A percentile compares a stretch with the other conserved stretches of the same genome.
Conservation (phyloP, 2,329 filamentous ascomycete species). For the Aspergillus sp. region DNA sequence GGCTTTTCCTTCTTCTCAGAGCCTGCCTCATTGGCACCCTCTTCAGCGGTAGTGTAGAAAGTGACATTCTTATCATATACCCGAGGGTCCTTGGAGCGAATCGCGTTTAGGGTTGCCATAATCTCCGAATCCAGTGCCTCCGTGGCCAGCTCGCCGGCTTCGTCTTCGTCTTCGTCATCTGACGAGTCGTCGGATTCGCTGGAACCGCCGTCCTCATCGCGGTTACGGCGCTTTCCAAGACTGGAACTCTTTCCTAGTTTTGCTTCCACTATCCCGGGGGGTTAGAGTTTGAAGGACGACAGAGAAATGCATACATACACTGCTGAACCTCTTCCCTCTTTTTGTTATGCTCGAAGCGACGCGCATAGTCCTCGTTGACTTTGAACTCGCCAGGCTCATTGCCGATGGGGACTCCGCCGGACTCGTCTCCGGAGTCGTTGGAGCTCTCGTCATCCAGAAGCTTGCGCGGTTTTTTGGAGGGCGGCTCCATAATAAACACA, state of each 20-base stretch:
- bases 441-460: constrained; percentile 33
- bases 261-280: constrained; percentile 61
- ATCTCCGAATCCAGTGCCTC: constrained; percentile 80
- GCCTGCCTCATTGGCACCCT: constrained; percentile 32
- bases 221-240: constrained; percentile 29
- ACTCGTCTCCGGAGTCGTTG: constrained; percentile 30
- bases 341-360: constrained; percentile 91
- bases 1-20: constrained; percentile 65
- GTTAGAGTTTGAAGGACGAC: neutral
- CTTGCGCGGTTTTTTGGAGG: constrained; percentile 32
- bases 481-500: constrained; percentile 30
- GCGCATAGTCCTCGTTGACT: constrained; percentile 84
- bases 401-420: constrained; percentile 30
- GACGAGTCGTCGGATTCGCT: constrained; percentile 52
- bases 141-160: constrained; percentile 78
- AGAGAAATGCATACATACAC: constrained; percentile 15
- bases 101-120: constrained; percentile 73
- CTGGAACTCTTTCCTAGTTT: constrained; percentile 56
- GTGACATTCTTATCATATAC: constrained; percentile 73
- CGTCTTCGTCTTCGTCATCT: constrained; percentile 71
- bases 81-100: constrained; percentile 80
- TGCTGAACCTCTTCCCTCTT: constrained; percentile 76
- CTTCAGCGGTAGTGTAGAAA: constrained; percentile 64
- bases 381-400: constrained; percentile 47
- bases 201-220: constrained; percentile 42